Percentiles rank a stretch among this genome's conserved stretches.
Conservation (phyloP, 2,329 filamentous ascomycete species). For the Talaromyces sp. region DNA sequence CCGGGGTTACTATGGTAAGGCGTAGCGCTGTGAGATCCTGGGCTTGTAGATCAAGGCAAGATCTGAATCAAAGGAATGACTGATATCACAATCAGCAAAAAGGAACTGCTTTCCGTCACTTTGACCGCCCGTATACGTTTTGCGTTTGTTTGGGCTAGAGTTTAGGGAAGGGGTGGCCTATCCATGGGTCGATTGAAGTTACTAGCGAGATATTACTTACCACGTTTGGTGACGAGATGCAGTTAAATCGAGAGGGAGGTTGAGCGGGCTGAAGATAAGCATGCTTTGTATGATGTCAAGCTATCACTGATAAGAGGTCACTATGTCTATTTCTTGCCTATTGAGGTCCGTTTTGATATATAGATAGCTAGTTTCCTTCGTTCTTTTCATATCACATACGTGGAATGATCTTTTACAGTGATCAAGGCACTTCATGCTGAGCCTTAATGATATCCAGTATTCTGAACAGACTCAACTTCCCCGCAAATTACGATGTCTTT, state of each 20-base stretch:
- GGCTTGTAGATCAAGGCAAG: neutral
- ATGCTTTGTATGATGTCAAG: neutral
- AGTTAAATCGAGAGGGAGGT: neutral
- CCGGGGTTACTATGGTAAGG: neutral
- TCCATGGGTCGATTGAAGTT: neutral
- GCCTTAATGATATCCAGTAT: neutral
- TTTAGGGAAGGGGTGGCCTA: neutral
- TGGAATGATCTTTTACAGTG: neutral
- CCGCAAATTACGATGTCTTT: neutral
- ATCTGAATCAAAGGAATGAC: neutral
- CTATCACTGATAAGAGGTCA: neutral
- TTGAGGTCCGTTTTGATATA: neutral
- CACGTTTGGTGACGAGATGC: constrained; percentile 17
- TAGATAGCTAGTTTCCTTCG: neutral
- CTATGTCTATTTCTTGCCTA: neutral
- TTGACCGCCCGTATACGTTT: neutral
- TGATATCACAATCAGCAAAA: neutral
- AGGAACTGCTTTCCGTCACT: neutral
- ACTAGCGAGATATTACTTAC: constrained; percentile 2
- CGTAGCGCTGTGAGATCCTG: neutral
- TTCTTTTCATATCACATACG: neutral
- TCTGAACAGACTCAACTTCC: neutral
- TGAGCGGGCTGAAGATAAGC: constrained; percentile 8
- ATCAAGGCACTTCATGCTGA: neutral
- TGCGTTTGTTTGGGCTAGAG: neutral